Base-by-base conservation (phyloP, 78 protist genomes). In the Dictyostelium brefeldianum region DNA sequence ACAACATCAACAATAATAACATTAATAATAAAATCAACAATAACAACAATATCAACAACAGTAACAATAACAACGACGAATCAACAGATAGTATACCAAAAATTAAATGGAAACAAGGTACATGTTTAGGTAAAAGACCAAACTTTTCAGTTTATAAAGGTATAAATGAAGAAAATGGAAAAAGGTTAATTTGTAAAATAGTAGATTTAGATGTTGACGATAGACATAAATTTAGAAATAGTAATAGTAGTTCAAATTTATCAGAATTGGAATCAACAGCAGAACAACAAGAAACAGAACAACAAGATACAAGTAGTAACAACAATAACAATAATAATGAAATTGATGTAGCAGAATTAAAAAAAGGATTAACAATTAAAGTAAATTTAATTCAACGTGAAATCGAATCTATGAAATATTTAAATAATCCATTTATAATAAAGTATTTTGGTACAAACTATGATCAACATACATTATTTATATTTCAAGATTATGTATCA, bases 71-170 rank as follows among this genome's bases (percentile, higher is more conserved):
- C 9, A 43, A n/a, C 15, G 46, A 73, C 7, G 54, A 67, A 62
- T 22, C 7, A 67, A 67, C 0, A 10, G 79, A 29, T 62, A 59
- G 20, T 73, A 73, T 46, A 18, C 31, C 91, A 74, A 85, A 59
- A 43, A 75, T 85, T 22, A 57, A 46, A n/a, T 85, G 81, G 81
- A 85, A 85, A 51, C 54, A 73, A 31, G 92, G 92, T 17, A 43
- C 15, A 25, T 29, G 46, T 10, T 6, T 74, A 0, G 83, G 51
- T 9, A 56, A n/a, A 9, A 43, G 50, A 31, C 20, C 31, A 6
- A 25, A 67, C 18, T 70, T 70, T 41, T 17, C 80, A 8, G 67
- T 46, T 15, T 62, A 85, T 41, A 67, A 46, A 36, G 80, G 74
- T 29, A 78, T 48, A 51, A 47, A 85, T 15, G 20, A 73, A 50